Evolutionary conservation across 495 filamentous ascomycete genomes (phyloP).

Genomic region (Massariosphaeria phaeospora): DNA sequence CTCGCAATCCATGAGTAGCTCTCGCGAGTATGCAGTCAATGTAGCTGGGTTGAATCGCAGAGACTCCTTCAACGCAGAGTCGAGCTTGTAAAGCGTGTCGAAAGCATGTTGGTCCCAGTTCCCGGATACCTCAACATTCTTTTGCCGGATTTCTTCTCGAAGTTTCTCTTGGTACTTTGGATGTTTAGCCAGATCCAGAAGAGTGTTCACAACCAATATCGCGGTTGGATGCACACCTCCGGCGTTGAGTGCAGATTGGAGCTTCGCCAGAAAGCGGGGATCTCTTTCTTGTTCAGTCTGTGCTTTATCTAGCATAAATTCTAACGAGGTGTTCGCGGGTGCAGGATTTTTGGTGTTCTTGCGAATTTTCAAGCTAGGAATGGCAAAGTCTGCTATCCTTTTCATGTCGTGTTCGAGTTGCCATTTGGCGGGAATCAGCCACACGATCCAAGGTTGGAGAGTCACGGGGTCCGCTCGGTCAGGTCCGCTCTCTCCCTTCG

Average conservation of each 20-base stretch:
- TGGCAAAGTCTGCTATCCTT: background rate
- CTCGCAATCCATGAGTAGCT: background rate
- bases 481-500: too few species aligned
- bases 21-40: slow-evolving; percentile 1
- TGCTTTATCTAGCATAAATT: background rate
- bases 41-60: background rate
- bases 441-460: background rate
- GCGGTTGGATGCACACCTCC: background rate
- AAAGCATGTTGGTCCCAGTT: background rate
- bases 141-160: slow-evolving; percentile 4
- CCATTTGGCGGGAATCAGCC: slow-evolving; percentile 7
- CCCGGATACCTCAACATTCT: background rate
- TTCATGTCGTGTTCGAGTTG: background rate
- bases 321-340: background rate
- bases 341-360: background rate
- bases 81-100: slow-evolving; percentile 7
- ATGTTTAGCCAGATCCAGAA: background rate
- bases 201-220: background rate
- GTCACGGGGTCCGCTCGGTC: background rate
- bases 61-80: slow-evolving; percentile 14
- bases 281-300: background rate
- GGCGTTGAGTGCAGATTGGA: background rate
- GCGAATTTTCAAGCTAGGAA: background rate
- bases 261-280: background rate
- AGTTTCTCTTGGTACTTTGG: slow-evolving; percentile 1